These are phyloP conservation scores for Musa troglodytarum DNA, from an alignment of 176 grass and related monocot genomes.

Conservation along the genomic window DNA sequence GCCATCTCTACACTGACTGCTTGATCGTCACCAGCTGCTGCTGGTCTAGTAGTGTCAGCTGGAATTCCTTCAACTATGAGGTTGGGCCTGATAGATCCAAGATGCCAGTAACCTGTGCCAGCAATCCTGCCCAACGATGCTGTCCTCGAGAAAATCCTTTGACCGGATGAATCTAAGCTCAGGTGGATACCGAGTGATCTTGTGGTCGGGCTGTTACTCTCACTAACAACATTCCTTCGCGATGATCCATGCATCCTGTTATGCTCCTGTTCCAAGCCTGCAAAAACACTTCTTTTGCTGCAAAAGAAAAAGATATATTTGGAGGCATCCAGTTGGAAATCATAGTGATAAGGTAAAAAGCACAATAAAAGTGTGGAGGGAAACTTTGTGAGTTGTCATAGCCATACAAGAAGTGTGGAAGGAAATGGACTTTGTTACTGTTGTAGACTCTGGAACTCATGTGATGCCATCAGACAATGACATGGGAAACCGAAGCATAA, in stretches of 20 bases:
- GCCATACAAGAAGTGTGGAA: not conserved
- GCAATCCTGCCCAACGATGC: not conserved
- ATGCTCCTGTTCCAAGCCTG: not conserved
- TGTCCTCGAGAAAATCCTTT: not conserved
- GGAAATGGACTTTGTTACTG: not conserved
- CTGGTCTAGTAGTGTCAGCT: not conserved
- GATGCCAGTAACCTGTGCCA: not conserved
- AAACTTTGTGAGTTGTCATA: too few relatives aligned
- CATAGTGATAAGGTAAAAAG: not conserved
- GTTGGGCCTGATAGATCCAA: constrained; percentile 1
- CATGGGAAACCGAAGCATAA: not conserved
- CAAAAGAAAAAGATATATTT: not conserved
- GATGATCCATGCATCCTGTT: not conserved
- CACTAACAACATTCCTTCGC: not conserved
- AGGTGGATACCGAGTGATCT: not conserved
- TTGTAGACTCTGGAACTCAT: not conserved
- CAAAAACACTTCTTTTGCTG: not conserved
- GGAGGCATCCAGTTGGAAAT: not conserved
- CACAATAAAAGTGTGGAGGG: not conserved
- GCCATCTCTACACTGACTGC: not conserved
- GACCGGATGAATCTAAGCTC: constrained; percentile 12
- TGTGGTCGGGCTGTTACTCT: not conserved
- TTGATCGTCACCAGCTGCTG: constrained; percentile 1
- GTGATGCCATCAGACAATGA: not conserved
- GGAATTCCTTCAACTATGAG: constrained; percentile 5